Percentiles rank a stretch among this genome's conserved stretches.
These are phyloP conservation scores for Polytrichum formosum DNA, from an alignment of 225 moss, liverwort and hornwort species.

Conservation along the genomic window DNA sequence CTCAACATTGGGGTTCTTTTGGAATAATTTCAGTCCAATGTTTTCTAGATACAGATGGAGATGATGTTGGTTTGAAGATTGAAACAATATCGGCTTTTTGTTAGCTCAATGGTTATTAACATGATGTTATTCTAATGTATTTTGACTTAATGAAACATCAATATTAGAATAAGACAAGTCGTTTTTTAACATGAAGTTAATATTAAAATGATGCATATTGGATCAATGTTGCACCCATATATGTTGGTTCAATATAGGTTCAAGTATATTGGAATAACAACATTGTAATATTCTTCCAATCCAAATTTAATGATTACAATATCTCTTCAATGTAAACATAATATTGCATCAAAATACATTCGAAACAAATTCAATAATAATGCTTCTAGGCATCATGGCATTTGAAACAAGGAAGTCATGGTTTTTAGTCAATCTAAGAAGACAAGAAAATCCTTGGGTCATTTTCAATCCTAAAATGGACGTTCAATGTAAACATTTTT, in stretches of 20 bases:
- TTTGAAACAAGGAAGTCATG: too few relatives aligned
- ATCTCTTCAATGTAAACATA: too few relatives aligned
- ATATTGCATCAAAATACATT: too few relatives aligned
- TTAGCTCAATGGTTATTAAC: background rate
- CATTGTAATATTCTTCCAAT: background rate
- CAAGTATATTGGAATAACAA: background rate
- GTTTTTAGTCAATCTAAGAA: too few relatives aligned
- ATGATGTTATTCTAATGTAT: background rate
- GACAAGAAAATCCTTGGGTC: too few relatives aligned
- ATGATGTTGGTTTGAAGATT: background rate
- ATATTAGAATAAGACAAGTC: background rate
- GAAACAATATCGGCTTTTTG: background rate
- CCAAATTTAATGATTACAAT: too few relatives aligned
- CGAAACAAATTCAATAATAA: too few relatives aligned
- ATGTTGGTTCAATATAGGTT: background rate
- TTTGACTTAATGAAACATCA: background rate
- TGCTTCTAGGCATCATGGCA: too few relatives aligned
- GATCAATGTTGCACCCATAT: background rate
- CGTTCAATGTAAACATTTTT: background rate
- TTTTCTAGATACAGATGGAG: background rate
- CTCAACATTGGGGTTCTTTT: background rate
- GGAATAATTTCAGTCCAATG: background rate
- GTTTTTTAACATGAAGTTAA: background rate
- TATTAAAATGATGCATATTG: background rate
- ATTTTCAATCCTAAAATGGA: too few relatives aligned